These are phyloP conservation scores for Ustilago tritici DNA, from an alignment of 1,284 basidiomycete species.

Conservation along the genomic window DNA sequence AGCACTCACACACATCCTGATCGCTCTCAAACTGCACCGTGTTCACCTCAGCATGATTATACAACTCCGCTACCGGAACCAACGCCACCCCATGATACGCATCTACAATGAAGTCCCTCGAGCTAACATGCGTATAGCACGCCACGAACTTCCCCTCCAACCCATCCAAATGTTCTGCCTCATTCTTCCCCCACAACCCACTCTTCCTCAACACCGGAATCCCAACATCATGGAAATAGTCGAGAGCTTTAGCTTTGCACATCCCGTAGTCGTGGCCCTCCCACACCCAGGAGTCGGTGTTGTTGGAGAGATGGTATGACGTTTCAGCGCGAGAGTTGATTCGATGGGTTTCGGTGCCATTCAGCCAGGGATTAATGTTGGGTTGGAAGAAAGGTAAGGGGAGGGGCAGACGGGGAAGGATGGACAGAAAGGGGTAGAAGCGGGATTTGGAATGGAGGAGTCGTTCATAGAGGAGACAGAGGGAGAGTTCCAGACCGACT, in stretches of 20 bases:
- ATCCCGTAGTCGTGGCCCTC: constrained; percentile 43
- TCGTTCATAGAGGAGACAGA: constrained; percentile 59
- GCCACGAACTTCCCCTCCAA: constrained; percentile 33
- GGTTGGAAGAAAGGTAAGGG: constrained; percentile 29
- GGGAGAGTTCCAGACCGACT: constrained; percentile 48
- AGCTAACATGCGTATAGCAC: constrained; percentile 57
- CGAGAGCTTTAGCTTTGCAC: constrained; percentile 29
- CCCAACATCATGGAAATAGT: constrained; percentile 30
- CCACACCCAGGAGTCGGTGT: constrained; percentile 10
- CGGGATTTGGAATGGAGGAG: constrained; percentile 30
- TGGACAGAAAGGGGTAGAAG: constrained; percentile 48
- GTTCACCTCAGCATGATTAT: constrained; percentile 57
- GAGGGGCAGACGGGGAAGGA: constrained; percentile 39
- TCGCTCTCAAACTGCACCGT: constrained; percentile 65
- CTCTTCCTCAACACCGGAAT: constrained; percentile 24
- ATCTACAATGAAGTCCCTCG: constrained; percentile 64
- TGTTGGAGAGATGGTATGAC: constrained; percentile 8
- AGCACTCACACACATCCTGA: constrained; percentile 59
- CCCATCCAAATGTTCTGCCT: constrained; percentile 21
- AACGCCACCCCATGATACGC: constrained; percentile 56
- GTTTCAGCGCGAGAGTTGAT: constrained; percentile 18
- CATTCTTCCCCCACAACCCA: constrained; percentile 14
- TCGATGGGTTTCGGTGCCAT: constrained; percentile 41
- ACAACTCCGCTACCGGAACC: constrained; percentile 64
- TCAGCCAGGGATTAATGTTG: constrained; percentile 22